Conservation (phyloP, 306 rosid genomes). For the Cucumis melo region DNA sequence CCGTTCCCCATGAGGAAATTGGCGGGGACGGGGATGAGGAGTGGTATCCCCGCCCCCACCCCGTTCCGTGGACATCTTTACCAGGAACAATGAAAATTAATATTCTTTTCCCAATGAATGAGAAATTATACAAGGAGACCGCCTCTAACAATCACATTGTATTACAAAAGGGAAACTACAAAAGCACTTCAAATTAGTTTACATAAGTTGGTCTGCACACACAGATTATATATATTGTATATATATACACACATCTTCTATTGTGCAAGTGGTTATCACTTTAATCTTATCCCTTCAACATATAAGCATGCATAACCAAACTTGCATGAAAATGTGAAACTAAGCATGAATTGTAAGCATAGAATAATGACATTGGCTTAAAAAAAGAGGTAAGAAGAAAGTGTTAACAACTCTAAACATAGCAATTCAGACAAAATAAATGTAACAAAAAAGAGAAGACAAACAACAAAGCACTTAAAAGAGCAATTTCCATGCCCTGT, state of each 20-base stretch:
- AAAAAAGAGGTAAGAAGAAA: neutral
- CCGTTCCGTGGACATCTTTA: no score
- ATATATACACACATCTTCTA: no score
- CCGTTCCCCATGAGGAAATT: no score
- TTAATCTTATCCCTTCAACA: neutral
- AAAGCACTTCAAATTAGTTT: no score
- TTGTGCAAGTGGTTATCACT: neutral
- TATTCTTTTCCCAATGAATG: neutral
- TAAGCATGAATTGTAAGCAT: neutral
- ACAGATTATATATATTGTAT: neutral
- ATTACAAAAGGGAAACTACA: no score
- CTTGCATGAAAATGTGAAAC: neutral
- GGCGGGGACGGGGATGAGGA: no score
- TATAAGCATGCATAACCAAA: neutral
- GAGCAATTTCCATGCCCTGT: neutral
- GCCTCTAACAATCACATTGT: no score
- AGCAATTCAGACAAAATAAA: neutral
- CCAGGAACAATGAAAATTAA: neutral
- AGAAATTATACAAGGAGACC: no score
- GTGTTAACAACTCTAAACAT: neutral
- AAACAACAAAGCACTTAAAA: conserved; percentile 1
- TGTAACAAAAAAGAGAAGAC: neutral
- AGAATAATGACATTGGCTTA: neutral
- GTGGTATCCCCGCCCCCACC: no score
- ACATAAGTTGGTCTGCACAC: no score